Conservation (phyloP, 2,329 filamentous ascomycete species). For the Colletotrichum plurivorum region DNA sequence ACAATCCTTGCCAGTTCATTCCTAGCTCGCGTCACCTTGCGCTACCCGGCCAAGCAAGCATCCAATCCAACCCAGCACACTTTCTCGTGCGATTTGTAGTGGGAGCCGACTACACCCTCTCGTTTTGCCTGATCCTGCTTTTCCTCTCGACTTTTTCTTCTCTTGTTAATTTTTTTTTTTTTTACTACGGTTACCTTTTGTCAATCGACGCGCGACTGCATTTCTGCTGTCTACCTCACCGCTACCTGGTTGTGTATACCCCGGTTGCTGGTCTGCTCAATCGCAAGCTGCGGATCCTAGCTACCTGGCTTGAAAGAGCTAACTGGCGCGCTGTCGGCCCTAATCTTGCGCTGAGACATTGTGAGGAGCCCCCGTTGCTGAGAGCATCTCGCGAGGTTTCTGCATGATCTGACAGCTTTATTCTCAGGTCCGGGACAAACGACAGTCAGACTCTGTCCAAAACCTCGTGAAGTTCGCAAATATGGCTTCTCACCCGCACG, state of each 20-base stretch:
- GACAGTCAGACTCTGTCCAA: neutral
- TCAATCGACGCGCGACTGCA: neutral
- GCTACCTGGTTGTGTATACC: conserved; percentile 26
- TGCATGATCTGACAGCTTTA: conserved; percentile 19
- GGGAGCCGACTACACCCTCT: conserved; percentile 36
- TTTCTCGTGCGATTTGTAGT: conserved; percentile 35
- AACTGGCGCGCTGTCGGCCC: conserved; percentile 16
- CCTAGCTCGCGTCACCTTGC: conserved; percentile 35
- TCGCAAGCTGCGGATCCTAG: conserved; percentile 11
- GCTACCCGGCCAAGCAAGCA: conserved; percentile 29
- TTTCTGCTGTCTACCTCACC: neutral
- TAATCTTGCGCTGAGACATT: conserved; percentile 38
- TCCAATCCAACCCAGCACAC: conserved; percentile 33
- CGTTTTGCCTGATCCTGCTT: neutral
- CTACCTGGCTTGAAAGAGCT: conserved; percentile 15
- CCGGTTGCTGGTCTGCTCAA: conserved; percentile 4
- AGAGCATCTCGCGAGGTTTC: neutral
- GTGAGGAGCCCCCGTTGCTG: conserved; percentile 30
- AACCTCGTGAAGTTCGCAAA: neutral
- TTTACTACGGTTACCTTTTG: neutral
- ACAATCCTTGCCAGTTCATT: conserved; percentile 35
- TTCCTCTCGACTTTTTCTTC: neutral
- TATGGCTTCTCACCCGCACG: conserved; percentile 44
- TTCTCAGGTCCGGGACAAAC: conserved; percentile 46
- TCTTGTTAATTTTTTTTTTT: neutral